These are phyloP conservation scores for Neoascochyta sp. DNA, from an alignment of 2,329 filamentous ascomycete species.

Conservation along the genomic window DNA sequence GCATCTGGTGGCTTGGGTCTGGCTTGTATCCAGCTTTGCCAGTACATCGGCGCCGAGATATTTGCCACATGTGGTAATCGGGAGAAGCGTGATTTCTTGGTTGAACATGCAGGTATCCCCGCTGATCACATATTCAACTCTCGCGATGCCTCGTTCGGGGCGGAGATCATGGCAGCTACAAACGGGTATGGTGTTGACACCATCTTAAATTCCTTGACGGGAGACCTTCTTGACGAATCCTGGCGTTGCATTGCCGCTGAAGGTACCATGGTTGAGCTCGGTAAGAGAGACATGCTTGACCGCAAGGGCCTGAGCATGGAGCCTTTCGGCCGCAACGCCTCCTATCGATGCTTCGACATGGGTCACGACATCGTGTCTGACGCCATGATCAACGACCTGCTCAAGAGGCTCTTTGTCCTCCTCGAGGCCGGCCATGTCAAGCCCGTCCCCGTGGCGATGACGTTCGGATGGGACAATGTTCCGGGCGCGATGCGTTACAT, in stretches of 20 bases:
- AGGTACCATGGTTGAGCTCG: constrained; percentile 19
- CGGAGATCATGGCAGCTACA: constrained; percentile 19
- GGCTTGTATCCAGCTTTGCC: constrained; percentile 7
- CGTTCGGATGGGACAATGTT: constrained; percentile 7
- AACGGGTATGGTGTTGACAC: constrained; percentile 34
- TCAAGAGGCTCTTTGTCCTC: constrained; percentile 4
- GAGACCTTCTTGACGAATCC: constrained; percentile 31
- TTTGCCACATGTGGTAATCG: constrained; percentile 14
- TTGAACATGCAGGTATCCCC: constrained; percentile 13
- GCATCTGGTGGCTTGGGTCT: constrained; percentile 16
- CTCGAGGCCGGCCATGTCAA: constrained; percentile 3
- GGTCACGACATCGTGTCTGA: constrained; percentile 1
- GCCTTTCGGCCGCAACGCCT: constrained; percentile 16
- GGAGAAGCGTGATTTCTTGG: constrained; percentile 17
- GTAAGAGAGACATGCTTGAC: constrained; percentile 16
- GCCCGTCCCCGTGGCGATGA: constrained; percentile 3
- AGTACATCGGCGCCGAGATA: constrained; percentile 13
- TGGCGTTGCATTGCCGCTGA: constrained; percentile 44
- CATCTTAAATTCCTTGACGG: constrained; percentile 29
- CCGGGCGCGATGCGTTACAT: constrained; percentile 6
- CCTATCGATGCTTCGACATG: constrained; percentile 19
- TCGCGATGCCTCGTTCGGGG: constrained; percentile 20
- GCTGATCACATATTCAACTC: constrained; percentile 30
- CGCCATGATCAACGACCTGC: neutral
- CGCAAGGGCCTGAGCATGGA: constrained; percentile 3